Evolutionary conservation across 1,284 basidiomycete genomes (phyloP).

Genomic region (Ganoderma lucidum): DNA sequence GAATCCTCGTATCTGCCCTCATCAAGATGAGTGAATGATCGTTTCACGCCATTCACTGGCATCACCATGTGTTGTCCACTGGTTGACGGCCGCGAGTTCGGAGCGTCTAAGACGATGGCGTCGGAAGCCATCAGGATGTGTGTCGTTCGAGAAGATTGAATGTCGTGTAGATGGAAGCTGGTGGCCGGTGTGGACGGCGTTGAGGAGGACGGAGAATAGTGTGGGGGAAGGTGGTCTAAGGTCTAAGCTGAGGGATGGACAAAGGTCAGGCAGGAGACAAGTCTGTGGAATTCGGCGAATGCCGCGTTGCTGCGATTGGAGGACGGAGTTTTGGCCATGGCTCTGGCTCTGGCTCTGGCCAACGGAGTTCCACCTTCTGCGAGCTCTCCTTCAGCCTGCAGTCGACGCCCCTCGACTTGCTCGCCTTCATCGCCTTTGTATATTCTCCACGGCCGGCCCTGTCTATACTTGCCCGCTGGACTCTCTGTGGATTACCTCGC

Average conservation of each 20-base stretch:
- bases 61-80: conserved; percentile 38
- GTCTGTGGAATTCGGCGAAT: conserved; percentile 9
- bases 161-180: not conserved
- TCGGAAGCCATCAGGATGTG: conserved; percentile 27
- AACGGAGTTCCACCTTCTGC: conserved; percentile 13
- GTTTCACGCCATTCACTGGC: conserved; percentile 36
- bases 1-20: conserved; percentile 43
- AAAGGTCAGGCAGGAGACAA: not conserved
- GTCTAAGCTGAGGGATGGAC: not conserved
- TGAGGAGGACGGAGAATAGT: not conserved
- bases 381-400: conserved; percentile 17
- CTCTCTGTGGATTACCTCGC: conserved; percentile 11
- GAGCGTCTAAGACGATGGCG: conserved; percentile 26
- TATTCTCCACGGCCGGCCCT: conserved; percentile 20
- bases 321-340: conserved; percentile 6
- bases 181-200: not conserved
- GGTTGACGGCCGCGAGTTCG: conserved; percentile 42
- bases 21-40: conserved; percentile 37
- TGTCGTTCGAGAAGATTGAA: not conserved
- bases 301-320: conserved; percentile 21
- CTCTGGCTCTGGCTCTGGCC: conserved; percentile 1
- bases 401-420: conserved; percentile 21
- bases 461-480: not conserved
- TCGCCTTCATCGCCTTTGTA: conserved; percentile 9
- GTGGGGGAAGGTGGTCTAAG: not conserved